Conservation (phyloP, 352 stramenopile species). For the Globisporangium megalacanthum region DNA sequence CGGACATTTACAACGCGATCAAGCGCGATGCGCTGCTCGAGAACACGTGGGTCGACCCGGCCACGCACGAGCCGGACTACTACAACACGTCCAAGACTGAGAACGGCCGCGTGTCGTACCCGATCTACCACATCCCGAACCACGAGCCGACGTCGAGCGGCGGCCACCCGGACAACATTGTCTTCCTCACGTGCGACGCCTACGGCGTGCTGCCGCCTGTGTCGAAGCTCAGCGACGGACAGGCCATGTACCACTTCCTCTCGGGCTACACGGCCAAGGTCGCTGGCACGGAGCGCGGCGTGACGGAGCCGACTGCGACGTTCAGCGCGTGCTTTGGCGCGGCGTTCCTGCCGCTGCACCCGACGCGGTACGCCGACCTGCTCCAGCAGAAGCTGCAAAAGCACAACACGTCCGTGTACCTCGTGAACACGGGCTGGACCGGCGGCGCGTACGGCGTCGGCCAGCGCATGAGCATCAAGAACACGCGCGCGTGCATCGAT, state of each 20-base stretch:
- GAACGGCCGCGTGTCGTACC: slow-evolving; percentile 98
- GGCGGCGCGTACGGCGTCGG: slow-evolving; percentile 95
- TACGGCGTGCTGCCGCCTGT: slow-evolving; percentile 97
- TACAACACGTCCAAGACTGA: slow-evolving; percentile 96
- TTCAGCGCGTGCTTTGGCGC: slow-evolving; percentile 98
- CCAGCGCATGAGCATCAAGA: slow-evolving; percentile 97
- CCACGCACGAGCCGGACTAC: slow-evolving; percentile 90
- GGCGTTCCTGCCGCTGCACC: slow-evolving; percentile 96
- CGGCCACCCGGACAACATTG: slow-evolving; percentile 94
- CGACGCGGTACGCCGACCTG: slow-evolving; percentile 96
- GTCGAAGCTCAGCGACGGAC: slow-evolving; percentile 89
- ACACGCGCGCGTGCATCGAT: slow-evolving; percentile 94
- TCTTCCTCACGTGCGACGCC: slow-evolving; percentile 98
- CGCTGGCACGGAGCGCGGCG: slow-evolving; percentile 95
- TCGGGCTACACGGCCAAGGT: slow-evolving; percentile 99
- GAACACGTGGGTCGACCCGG: slow-evolving; percentile 89
- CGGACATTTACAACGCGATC: slow-evolving; percentile 98
- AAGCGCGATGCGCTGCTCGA: slow-evolving; percentile 96
- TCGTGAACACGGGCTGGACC: slow-evolving; percentile 98
- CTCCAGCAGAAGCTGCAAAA: slow-evolving; percentile 95
- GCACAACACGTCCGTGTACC: slow-evolving; percentile 92
- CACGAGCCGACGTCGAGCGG: slow-evolving; percentile 86
- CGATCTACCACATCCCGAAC: slow-evolving; percentile 98
- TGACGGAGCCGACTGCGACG: slow-evolving; percentile 94
- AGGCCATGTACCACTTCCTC: slow-evolving; percentile 99